Conservation (phyloP, 192 early-diverging fungal species). For the Gaertneriomyces semiglobifer region DNA sequence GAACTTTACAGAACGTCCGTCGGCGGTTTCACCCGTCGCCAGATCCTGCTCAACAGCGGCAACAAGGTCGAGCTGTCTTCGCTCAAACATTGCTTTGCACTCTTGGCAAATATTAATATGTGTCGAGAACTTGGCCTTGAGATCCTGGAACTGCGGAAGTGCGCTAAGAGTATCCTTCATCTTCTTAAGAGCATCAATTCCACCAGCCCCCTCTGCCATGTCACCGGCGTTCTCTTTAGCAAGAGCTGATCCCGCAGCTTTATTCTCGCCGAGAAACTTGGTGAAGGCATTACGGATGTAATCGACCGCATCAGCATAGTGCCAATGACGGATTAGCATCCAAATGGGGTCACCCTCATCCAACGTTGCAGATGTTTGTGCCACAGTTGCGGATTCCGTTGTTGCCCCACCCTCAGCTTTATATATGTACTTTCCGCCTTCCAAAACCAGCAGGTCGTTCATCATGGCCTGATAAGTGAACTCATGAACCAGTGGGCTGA, state of each 20-base stretch:
- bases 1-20: conserved; percentile 53
- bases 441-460: conserved; percentile 75
- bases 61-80: conserved; percentile 60
- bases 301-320: conserved; percentile 75
- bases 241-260: conserved; percentile 50
- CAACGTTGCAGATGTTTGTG: conserved; percentile 48
- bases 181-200: conserved; percentile 66
- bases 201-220: conserved; percentile 15
- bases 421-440: conserved; percentile 41
- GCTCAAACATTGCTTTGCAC: conserved; percentile 73
- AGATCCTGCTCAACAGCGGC: conserved; percentile 80
- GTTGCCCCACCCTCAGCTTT: conserved; percentile 31
- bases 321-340: conserved; percentile 69
- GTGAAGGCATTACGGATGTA: conserved; percentile 71
- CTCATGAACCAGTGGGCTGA: conserved; percentile 91
- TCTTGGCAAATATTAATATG: conserved; percentile 85
- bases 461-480: conserved; percentile 99
- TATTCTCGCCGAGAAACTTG: conserved; percentile 76
- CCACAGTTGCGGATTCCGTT: conserved; percentile 36
- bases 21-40: conserved; percentile 74
- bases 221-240: conserved; percentile 17
- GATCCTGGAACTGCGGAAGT: conserved; percentile 81
- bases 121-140: conserved; percentile 74
- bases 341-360: conserved; percentile 80
- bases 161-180: conserved; percentile 84